These are phyloP conservation scores for Hippophae gyantsensis DNA, from an alignment of 306 rosid genomes.

Conservation along the genomic window DNA sequence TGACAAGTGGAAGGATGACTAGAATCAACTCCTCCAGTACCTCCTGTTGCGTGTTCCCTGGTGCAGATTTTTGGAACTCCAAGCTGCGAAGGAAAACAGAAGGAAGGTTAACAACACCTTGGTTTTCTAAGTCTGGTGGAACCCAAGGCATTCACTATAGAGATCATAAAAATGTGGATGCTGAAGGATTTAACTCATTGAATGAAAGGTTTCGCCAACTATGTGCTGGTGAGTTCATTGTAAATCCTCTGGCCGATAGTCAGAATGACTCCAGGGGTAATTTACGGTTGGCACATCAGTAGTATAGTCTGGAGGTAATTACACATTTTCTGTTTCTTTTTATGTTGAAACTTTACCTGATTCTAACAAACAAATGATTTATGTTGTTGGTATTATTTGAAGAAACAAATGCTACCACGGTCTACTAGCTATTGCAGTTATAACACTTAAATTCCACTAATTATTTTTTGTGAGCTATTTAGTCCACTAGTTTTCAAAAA, in stretches of 20 bases:
- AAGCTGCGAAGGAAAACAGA: slow-evolving; percentile 78
- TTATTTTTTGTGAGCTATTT: too few species aligned
- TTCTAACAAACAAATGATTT: too few species aligned
- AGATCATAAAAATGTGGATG: slow-evolving; percentile 26
- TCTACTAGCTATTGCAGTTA: too few species aligned
- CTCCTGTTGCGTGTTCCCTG: slow-evolving; percentile 71
- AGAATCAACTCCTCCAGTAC: slow-evolving; percentile 26
- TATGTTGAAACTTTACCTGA: background rate
- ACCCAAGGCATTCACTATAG: slow-evolving; percentile 33
- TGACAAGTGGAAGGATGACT: slow-evolving; percentile 74
- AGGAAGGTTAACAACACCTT: slow-evolving; percentile 38
- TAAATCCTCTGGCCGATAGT: slow-evolving; percentile 77
- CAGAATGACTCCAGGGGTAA: slow-evolving; percentile 34
- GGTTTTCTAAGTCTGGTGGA: slow-evolving; percentile 35
- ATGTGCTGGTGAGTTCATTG: slow-evolving; percentile 62
- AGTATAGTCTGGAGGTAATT: slow-evolving; percentile 28
- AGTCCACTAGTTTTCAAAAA: too few species aligned
- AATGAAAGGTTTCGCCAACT: slow-evolving; percentile 40
- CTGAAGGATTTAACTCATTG: slow-evolving; percentile 29
- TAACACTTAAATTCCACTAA: too few species aligned
- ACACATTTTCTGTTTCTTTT: background rate
- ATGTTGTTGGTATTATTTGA: too few species aligned
- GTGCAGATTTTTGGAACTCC: slow-evolving; percentile 71
- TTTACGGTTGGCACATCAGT: slow-evolving; percentile 18
- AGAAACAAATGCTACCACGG: too few species aligned